Evolutionary conservation across 805 yeast genomes (phyloP), one percentile per base, ranked within the genome.

Genomic region (Pichia pseudocactophila): DNA sequence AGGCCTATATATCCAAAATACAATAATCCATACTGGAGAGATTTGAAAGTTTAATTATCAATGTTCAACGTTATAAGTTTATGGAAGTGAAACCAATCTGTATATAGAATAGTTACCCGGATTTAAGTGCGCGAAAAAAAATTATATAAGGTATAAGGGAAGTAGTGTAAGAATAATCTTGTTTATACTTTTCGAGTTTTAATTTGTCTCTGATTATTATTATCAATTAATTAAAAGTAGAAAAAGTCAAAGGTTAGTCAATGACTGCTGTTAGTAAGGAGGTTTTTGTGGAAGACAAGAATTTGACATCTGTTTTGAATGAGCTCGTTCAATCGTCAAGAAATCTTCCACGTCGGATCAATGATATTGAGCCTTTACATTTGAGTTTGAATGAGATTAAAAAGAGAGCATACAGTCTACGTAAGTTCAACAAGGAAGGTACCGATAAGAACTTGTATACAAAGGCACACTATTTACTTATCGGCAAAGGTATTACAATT

Each of bases 401-500:
- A 51, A 74, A 78, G 52, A 75, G 81, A 47, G 80, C 90, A 0
- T 68, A 67, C 41, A 73, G 69, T 37, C 65, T 81, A 53, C 68
- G 87, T 42, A 71, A 69, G 43, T 54, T 49, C 46, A 59, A 59
- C 37, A 58, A 59, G 31, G 54, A 56, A 16, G 71, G 68, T 30
- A 53, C 58, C 12, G 65, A 66, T 35, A 51, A 54, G 9, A 60
- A 64, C 34, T 69, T 68, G 4, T 71, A 65, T 54, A 80, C 87
- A 2, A 80, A 78, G 53, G 92, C 85, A 2, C 97, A 92, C 57
- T 92, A 92, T 59, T 65, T 92, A 32, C 66, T 90, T 35, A 96
- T 96, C 6, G 84, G 89, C 1, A 82, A 90, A 55, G 97, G 97
- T 1, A 74, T 88, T 40, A 78, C 85, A 34, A 80, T 90, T 39